Evolutionary conservation across 2,329 filamentous ascomycete species (phyloP).

Genomic region (Penicillium thymicola): DNA sequence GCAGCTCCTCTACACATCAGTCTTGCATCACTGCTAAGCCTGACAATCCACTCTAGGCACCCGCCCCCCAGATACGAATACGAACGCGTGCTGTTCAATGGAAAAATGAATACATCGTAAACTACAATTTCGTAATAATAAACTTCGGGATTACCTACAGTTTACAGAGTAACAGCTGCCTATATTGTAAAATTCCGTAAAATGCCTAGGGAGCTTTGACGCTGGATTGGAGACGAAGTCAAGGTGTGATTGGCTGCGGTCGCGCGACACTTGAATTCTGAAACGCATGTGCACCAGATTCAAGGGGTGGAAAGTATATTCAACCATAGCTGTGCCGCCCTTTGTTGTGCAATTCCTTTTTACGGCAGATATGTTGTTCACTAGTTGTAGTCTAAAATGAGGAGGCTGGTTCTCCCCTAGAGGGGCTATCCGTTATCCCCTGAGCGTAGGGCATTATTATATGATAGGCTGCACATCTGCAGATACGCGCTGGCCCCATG

Average conservation of each 20-base stretch:
- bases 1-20: slow-evolving; percentile 5
- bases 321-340: background rate
- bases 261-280: slow-evolving; percentile 9
- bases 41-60: slow-evolving; percentile 2
- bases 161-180: background rate
- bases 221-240: background rate
- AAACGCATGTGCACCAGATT: slow-evolving; percentile 7
- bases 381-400: background rate
- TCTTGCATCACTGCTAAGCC: slow-evolving; percentile 1
- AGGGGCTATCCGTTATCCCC: slow-evolving; percentile 2
- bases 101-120: background rate
- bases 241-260: slow-evolving; percentile 12
- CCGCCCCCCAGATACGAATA: slow-evolving; percentile 5
- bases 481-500: slow-evolving; percentile 14
- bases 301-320: background rate
- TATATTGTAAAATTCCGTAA: background rate
- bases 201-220: slow-evolving; percentile 7
- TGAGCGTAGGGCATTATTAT: background rate
- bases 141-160: background rate
- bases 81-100: background rate
- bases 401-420: slow-evolving; percentile 15
- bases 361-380: background rate
- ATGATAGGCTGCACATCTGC: slow-evolving; percentile 13
- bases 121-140: background rate
- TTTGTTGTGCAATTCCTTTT: background rate